Evolutionary conservation across 306 rosid species (phyloP), one percentile per base, ranked within the genome.

Genomic region (Inga leiocalycina): DNA sequence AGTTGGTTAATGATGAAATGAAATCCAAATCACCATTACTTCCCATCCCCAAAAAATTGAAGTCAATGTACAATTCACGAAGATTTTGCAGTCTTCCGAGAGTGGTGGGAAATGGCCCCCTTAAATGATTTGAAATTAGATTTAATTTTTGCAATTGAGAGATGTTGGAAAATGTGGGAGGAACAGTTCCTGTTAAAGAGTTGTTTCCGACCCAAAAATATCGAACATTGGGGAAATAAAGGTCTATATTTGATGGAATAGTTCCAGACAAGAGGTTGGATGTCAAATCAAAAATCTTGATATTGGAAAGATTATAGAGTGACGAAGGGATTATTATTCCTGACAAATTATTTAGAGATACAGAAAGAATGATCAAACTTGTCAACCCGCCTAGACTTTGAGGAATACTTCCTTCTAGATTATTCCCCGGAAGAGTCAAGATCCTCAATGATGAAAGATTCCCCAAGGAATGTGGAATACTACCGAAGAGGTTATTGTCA

Each of bases 1-100:
- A 82, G 5, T 86, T 86, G 51, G 79, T 49, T 43, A 86, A 17
- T 14, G 88, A 79, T 4, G 72, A 41, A 30, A 83, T 84, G 76
- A 86, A 86, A 37, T 86, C 83, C 19, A 83, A 52, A 44, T 85
- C 85, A 0, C 39, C n/a, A 72, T n/a, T 46, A 45, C 22, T 34
- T 27, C 83, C 87, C 24, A 64, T 76, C 5, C 87, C 83, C 2
- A 86, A 83, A 62, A 15, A 34, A 27, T 86, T 86, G 2, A 10
- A 0, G 0, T 17, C 35, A 5, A 83, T 35, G 10, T n/a, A n/a
- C 11, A 79, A 56, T 2, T 0, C 0, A 0, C 0, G 7, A 20
- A 85, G 85, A 39, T 85, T 54, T 34, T 65, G 59, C 7, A 84
- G 17, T 16, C 57, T 79, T 74, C 84, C 81, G 10, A 84, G 44